Evolutionary conservation across 2,329 filamentous ascomycete genomes (phyloP), one percentile per base, ranked within the genome.

Genomic region (Acephala macrosclerotiorum): DNA sequence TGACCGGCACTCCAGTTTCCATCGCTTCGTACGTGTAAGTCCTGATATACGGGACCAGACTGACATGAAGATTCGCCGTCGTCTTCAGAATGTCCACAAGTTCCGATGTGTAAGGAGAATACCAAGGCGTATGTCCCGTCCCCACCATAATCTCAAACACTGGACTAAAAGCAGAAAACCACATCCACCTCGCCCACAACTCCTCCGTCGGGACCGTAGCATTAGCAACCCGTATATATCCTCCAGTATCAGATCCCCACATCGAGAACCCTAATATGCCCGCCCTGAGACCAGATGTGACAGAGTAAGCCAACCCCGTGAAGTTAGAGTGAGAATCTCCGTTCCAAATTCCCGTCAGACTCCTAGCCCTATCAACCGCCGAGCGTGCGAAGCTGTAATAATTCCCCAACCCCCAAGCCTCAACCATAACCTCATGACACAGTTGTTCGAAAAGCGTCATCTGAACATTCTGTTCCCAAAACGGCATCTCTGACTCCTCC

Each of bases 121-220:
- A 78, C 75, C 75, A 79, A 9, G 77, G 77, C 16, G 76, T 77
- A 64, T 77, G 76, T 47, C 71, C 72, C 8, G 76, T 76, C 3
- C 75, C 76, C 16, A 79, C 66, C 75, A 78, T 77, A 53, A 78
- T 69, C 67, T 77, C 76, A 65, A 77, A 79, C 36, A 76, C 74
- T 9, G 77, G 76, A n/a, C 69, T 71, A 61, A 76, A 79, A 3
- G 76, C 69, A n/a, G 72, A 73, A 64, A 81, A 78, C 73, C 77
- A 76, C 79, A 80, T 81, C 79, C 77, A 78, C 16, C 76, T 61
- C 16, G 76, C 76, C 76, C 76, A 78, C 9, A 78, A 67, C 63
- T 78, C 77, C 35, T 76, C 75, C 2, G 67, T 72, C 2, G 76
- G 75, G 11, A 33, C 29, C 29, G 29, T 33, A 4, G 67, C 67